These are phyloP conservation scores for Lanzia echinophila DNA, from an alignment of 2,329 filamentous ascomycete genomes.

Conservation along the genomic window DNA sequence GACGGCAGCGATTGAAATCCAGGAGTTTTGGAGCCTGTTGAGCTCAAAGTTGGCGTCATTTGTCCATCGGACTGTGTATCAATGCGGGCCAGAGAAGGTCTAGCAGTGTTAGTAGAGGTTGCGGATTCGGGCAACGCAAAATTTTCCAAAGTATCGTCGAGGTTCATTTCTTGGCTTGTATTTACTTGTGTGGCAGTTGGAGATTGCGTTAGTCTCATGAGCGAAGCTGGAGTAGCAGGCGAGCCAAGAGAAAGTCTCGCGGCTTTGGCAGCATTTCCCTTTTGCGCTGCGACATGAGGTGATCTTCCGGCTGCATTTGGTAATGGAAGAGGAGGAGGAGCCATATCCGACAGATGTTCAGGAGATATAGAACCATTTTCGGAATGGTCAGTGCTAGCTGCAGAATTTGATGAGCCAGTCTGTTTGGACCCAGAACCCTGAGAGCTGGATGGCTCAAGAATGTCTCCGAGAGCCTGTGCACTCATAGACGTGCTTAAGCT, in stretches of 20 bases:
- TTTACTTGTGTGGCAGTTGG: constrained; percentile 30
- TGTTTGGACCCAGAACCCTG: constrained; percentile 33
- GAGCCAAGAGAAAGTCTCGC: constrained; percentile 32
- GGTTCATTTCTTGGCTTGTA: constrained; percentile 40
- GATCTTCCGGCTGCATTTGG: constrained; percentile 59
- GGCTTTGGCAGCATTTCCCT: constrained; percentile 28
- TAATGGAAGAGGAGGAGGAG: constrained; percentile 59
- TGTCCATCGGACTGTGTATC: constrained; percentile 46
- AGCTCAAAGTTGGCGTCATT: constrained; percentile 47
- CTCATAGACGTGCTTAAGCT: constrained; percentile 35
- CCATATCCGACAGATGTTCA: constrained; percentile 58
- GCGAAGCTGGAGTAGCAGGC: constrained; percentile 78
- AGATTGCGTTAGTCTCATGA: constrained; percentile 63
- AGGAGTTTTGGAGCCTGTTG: constrained; percentile 31
- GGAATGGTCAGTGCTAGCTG: constrained; percentile 44
- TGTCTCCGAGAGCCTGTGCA: constrained; percentile 34
- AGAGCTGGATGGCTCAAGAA: constrained; percentile 31
- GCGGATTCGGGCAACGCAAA: constrained; percentile 69
- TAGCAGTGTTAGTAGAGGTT: constrained; percentile 40
- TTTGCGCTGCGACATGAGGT: constrained; percentile 57
- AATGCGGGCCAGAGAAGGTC: constrained; percentile 41
- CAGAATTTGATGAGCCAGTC: constrained; percentile 27
- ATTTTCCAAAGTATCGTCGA: constrained; percentile 51
- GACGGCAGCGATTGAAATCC: constrained; percentile 36
- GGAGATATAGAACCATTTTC: constrained; percentile 61